Evolutionary conservation across 805 yeast species (phyloP).

Genomic region (Zygotorulaspora florentina): DNA sequence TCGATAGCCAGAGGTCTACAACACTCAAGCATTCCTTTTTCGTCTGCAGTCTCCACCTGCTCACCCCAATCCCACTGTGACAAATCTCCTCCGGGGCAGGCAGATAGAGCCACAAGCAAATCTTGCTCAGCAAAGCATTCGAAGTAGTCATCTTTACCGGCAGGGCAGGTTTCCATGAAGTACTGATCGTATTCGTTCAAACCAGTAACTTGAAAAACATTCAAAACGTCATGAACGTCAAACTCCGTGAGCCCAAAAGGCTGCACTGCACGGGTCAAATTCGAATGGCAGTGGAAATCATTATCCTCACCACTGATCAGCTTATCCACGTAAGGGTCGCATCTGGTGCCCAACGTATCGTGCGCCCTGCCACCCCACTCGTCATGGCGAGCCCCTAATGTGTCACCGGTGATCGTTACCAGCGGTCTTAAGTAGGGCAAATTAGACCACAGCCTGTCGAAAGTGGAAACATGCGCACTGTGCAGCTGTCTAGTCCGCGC

Average conservation of each 20-base stretch:
- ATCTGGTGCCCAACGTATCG: constrained; percentile 63
- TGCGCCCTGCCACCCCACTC: constrained; percentile 65
- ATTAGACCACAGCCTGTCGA: constrained; percentile 61
- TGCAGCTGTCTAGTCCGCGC: constrained; percentile 64
- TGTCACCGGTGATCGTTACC: constrained; percentile 59
- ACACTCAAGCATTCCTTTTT: constrained; percentile 46
- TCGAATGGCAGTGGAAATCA: constrained; percentile 65
- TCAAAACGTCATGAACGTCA: constrained; percentile 65
- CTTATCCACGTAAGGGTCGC: constrained; percentile 66
- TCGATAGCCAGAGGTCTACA: constrained; percentile 63
- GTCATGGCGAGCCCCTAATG: constrained; percentile 54
- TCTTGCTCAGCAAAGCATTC: constrained; percentile 67
- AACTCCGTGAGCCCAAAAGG: constrained; percentile 60
- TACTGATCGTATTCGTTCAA: constrained; percentile 61
- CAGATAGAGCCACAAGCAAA: constrained; percentile 56
- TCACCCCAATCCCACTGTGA: constrained; percentile 73
- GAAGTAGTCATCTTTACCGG: constrained; percentile 54
- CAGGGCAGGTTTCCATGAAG: constrained; percentile 68
- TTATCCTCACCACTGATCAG: constrained; percentile 60
- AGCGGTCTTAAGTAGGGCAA: constrained; percentile 63
- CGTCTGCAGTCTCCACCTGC: constrained; percentile 41
- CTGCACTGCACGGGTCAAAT: constrained; percentile 53
- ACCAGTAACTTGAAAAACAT: constrained; percentile 68
- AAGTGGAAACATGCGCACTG: constrained; percentile 48
- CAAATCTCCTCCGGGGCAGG: constrained; percentile 70